Evolutionary conservation across 208 protist species (phyloP).

Genomic region (Herpetomonas tarakana): DNA sequence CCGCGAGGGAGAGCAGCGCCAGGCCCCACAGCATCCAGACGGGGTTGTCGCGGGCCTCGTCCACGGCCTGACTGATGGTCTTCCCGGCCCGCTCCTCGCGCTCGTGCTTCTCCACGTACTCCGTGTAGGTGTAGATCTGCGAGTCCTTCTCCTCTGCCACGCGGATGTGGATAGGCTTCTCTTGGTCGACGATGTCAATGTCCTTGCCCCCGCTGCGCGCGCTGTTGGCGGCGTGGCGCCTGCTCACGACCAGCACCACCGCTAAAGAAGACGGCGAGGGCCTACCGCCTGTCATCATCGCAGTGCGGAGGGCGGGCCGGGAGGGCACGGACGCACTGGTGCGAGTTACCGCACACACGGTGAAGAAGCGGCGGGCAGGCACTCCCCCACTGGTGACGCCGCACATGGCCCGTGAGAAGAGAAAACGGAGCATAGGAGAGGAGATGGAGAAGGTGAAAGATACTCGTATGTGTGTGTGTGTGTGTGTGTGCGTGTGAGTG

Average conservation of each 20-base stretch:
- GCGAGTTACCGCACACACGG: no score
- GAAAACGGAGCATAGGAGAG: not conserved
- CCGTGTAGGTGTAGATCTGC: conserved; percentile 77
- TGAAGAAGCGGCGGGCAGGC: no score
- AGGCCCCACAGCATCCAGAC: conserved; percentile 79
- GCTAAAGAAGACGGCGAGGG: not conserved
- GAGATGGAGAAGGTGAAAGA: not conserved
- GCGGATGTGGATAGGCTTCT: conserved; percentile 69
- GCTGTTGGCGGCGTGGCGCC: conserved; percentile 25
- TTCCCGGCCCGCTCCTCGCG: conserved; percentile 31
- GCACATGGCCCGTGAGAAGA: no score
- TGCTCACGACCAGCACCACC: not conserved
- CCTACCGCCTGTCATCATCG: no score
- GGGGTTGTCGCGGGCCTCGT: conserved; percentile 70
- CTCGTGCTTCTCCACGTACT: conserved; percentile 78
- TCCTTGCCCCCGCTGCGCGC: conserved; percentile 56
- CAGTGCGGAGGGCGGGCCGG: no score
- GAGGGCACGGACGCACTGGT: no score
- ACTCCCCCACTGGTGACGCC: no score
- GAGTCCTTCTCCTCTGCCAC: conserved; percentile 70
- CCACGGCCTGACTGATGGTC: conserved; percentile 42
- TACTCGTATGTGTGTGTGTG: not conserved
- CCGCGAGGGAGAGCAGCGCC: conserved; percentile 36
- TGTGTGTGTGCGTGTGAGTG: not conserved
- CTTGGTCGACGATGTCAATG: conserved; percentile 58